These are phyloP conservation scores for Solanum chiquidenum DNA, from an alignment of 257 asterid genomes.

Conservation along the genomic window DNA sequence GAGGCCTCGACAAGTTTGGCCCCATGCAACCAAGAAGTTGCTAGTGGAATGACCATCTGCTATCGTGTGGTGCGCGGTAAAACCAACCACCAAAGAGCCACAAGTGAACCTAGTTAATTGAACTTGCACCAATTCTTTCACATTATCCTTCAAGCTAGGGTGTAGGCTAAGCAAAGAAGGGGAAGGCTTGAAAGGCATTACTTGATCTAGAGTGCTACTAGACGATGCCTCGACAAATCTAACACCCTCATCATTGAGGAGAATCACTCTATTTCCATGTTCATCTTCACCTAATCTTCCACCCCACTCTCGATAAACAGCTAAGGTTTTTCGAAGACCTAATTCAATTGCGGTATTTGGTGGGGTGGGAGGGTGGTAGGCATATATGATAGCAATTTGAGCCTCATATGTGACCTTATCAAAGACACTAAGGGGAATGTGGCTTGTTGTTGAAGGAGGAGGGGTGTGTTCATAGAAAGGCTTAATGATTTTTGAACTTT, in stretches of 20 bases:
- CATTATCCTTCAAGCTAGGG: slow-evolving; percentile 32
- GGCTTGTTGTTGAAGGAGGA: slow-evolving; percentile 11
- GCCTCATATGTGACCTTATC: slow-evolving; percentile 54
- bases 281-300: slow-evolving; percentile 48
- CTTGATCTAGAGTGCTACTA: slow-evolving; percentile 35
- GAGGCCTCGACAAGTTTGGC: slow-evolving; percentile 47
- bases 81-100: slow-evolving; percentile 71
- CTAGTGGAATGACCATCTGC: slow-evolving; percentile 67
- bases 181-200: slow-evolving; percentile 30
- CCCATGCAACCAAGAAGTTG: slow-evolving; percentile 73
- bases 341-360: slow-evolving; percentile 29
- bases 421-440: slow-evolving; percentile 47
- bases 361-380: slow-evolving; percentile 63
- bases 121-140: slow-evolving; percentile 56
- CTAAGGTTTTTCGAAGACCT: slow-evolving; percentile 52
- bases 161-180: slow-evolving; percentile 43
- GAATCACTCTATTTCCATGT: slow-evolving; percentile 27
- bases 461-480: slow-evolving; percentile 43
- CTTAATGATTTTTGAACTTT: slow-evolving; percentile 49
- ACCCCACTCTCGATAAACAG: slow-evolving; percentile 54
- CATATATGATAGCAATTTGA: slow-evolving; percentile 61
- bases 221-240: slow-evolving; percentile 61
- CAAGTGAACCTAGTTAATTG: slow-evolving; percentile 64
- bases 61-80: slow-evolving; percentile 56
- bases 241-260: slow-evolving; percentile 56